Evolutionary conservation across 73 alveolate genomes (phyloP).

Genomic region (Tetrahymena elliotti): DNA sequence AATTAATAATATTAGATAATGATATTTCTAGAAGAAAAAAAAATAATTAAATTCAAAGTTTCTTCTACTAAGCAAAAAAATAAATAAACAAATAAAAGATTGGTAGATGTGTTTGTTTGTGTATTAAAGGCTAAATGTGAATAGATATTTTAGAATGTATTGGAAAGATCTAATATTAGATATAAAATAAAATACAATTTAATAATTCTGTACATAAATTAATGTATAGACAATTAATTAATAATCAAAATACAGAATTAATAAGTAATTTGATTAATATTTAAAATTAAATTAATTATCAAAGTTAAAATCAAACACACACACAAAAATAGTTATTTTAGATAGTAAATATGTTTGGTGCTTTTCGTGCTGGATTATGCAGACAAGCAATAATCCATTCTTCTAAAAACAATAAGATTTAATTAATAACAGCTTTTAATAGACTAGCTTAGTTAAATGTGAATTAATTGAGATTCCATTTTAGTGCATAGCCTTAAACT

Average conservation of each 20-base stretch:
- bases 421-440: neutral
- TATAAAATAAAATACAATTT: neutral
- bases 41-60: neutral
- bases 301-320: neutral
- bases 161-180: neutral
- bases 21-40: neutral
- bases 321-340: neutral
- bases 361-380: neutral
- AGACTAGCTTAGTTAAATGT: neutral
- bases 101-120: neutral
- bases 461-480: neutral
- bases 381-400: neutral
- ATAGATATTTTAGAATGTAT: neutral
- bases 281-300: too few species aligned
- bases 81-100: too few species aligned
- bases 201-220: neutral
- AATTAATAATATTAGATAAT: neutral
- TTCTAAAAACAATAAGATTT: neutral
- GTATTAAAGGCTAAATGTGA: neutral
- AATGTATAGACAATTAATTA: neutral
- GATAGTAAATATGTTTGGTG: neutral
- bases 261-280: neutral
- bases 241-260: neutral
- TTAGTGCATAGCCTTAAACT: neutral
- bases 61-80: neutral